These are phyloP conservation scores for Aureobasidium vineae DNA, from an alignment of 2,329 filamentous ascomycete genomes.

Conservation along the genomic window DNA sequence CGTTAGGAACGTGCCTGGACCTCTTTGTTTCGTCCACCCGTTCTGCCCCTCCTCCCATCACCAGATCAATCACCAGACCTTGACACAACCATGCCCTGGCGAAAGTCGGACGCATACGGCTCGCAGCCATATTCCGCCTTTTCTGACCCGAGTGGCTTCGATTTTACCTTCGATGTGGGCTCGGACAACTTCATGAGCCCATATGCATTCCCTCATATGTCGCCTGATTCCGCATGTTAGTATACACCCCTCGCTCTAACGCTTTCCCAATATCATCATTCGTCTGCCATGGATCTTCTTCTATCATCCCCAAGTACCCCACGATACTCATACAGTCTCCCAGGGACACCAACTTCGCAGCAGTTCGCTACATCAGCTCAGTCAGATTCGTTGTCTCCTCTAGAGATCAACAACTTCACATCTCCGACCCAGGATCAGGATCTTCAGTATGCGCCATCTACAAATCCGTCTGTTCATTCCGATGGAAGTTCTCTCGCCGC, in stretches of 20 bases:
- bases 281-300: constrained; percentile 3
- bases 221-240: constrained; percentile 25
- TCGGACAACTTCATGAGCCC: constrained; percentile 24
- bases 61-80: constrained; percentile 25
- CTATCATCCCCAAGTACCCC: constrained; percentile 15
- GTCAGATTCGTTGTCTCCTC: constrained; percentile 24
- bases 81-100: constrained; percentile 16
- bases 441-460: constrained; percentile 11
- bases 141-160: constrained; percentile 22
- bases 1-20: constrained; percentile 8
- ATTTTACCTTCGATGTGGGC: constrained; percentile 21
- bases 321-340: constrained; percentile 24
- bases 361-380: constrained; percentile 12
- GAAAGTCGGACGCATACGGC: constrained; percentile 22
- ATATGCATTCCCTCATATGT: constrained; percentile 25
- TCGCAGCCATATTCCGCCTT: constrained; percentile 23
- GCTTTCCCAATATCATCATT: background rate
- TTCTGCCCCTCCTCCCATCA: constrained; percentile 17
- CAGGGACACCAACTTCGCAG: constrained; percentile 26
- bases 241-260: constrained; percentile 11
- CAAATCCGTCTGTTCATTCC: background rate
- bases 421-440: constrained; percentile 18
- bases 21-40: constrained; percentile 12
- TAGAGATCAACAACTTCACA: constrained; percentile 16
- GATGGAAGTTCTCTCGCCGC: background rate